Evolutionary conservation across 1,139 yeast genomes (phyloP).

Genomic region (Geotrichum candidum): DNA sequence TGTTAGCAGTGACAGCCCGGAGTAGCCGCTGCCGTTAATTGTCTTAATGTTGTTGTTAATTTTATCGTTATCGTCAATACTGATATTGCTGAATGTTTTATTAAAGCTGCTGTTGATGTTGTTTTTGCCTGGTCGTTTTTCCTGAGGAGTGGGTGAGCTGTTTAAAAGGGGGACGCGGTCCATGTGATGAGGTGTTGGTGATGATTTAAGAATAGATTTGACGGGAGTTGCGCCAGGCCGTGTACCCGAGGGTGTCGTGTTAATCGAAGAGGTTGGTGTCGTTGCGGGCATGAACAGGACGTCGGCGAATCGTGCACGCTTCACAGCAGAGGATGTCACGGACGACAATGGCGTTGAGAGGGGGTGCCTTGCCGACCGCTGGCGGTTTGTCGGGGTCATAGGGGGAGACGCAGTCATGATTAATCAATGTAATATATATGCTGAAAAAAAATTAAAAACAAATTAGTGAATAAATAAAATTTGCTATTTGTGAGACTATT

Average conservation of each 20-base stretch:
- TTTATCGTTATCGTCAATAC: no score
- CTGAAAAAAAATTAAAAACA: neutral
- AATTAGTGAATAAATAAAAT: neutral
- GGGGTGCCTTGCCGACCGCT: neutral
- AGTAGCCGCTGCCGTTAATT: neutral
- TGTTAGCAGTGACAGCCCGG: constrained; percentile 1
- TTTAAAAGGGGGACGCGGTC: neutral
- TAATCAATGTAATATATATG: neutral
- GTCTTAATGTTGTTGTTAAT: neutral
- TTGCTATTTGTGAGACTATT: neutral
- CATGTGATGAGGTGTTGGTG: neutral
- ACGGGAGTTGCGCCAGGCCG: neutral
- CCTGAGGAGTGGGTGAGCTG: neutral
- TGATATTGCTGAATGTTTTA: neutral
- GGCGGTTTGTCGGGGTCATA: neutral
- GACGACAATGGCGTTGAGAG: constrained; percentile 1
- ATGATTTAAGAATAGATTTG: constrained; percentile 8
- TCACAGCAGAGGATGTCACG: neutral
- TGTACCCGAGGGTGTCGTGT: neutral
- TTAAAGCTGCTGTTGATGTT: neutral
- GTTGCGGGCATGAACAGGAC: constrained; percentile 1
- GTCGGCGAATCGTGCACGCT: constrained; percentile 12
- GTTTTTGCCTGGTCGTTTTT: neutral
- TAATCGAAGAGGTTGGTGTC: neutral
- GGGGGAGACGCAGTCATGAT: neutral